Conservation (phyloP, 768 basidiomycete genomes). For the Suillus ampliporus region DNA sequence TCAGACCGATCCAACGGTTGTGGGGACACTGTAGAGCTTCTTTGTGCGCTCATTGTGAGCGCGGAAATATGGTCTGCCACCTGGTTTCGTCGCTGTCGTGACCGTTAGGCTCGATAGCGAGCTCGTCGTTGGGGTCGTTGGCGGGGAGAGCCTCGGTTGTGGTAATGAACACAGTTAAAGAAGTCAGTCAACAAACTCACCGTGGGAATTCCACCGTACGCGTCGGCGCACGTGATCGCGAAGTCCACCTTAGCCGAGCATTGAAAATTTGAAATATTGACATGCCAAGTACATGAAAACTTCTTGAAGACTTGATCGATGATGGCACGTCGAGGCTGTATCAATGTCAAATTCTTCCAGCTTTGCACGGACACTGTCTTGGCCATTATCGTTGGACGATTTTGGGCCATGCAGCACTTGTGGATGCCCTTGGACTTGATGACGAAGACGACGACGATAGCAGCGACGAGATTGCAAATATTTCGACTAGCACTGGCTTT, state of each 20-base stretch:
- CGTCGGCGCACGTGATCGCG: constrained; percentile 38
- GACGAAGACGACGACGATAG: constrained; percentile 9
- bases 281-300: not conserved
- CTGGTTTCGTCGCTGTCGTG: constrained; percentile 23
- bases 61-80: constrained; percentile 14
- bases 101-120: constrained; percentile 19
- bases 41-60: constrained; percentile 35
- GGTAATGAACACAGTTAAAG: constrained; percentile 7
- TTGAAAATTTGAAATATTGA: too few species aligned
- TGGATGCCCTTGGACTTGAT: constrained; percentile 16
- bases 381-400: too few species aligned
- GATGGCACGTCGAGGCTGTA: too few species aligned
- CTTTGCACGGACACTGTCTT: too few species aligned
- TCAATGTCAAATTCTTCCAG: too few species aligned
- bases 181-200: constrained; percentile 17
- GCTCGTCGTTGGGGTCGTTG: constrained; percentile 15
- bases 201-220: constrained; percentile 36
- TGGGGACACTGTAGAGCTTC: constrained; percentile 39
- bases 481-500: not conserved
- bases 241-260: not conserved
- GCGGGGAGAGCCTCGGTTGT: constrained; percentile 16
- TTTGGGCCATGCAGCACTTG: too few species aligned
- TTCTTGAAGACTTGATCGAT: too few species aligned
- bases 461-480: not conserved
- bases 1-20: constrained; percentile 63